Base-by-base conservation (phyloP, 192 early-diverging fungal species). In the Coemansia sp. region DNA sequence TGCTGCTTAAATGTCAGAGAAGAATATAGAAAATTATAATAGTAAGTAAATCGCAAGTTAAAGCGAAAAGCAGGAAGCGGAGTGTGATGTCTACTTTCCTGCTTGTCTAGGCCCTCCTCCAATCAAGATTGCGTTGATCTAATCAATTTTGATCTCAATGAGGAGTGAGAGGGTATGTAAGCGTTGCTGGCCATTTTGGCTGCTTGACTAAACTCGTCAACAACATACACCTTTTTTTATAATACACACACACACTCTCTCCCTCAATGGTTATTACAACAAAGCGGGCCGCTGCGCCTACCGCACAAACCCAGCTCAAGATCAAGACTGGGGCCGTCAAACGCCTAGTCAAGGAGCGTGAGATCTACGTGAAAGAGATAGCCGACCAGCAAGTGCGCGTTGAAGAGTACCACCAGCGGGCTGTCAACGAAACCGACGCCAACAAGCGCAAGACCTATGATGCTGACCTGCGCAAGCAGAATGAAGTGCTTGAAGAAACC, bases 401-500 rank as follows among this genome's bases (percentile, higher is more conserved):
- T n/a, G 76, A 71, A 36, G 43, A 39, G 15, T 49, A 75, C 60
- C 72, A 31, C 15, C 24, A 27, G 12, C 33, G 57, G 31, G 57
- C 57, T 5, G 31, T 18, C 57, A 36, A n/a, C 31, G 57, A 60
- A 31, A 60, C 57, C 1, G 57, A 36, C 57, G 15, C 31, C 16
- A 60, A n/a, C 57, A 65, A 69, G 47, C 63, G 78, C 11, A 70
- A 63, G 18, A 68, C 70, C 3, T 69, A 74, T 18, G 72, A 65
- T 15, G 76, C 80, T 13, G 80, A 83, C 15, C 67, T 83, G 41
- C 75, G 76, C 74, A 83, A 83, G 67, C 76, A 85, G 60, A 79
- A 79, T 36, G 84, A 85, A 64, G 84, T 85, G 15, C 74, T 85
- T 11, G 75, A 78, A 40, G 84, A 85, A 60, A 78, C 76, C 1